These are phyloP conservation scores for Xenosphaeropsis pyriputrescens DNA, from an alignment of 2,329 filamentous ascomycete species.

Conservation along the genomic window DNA sequence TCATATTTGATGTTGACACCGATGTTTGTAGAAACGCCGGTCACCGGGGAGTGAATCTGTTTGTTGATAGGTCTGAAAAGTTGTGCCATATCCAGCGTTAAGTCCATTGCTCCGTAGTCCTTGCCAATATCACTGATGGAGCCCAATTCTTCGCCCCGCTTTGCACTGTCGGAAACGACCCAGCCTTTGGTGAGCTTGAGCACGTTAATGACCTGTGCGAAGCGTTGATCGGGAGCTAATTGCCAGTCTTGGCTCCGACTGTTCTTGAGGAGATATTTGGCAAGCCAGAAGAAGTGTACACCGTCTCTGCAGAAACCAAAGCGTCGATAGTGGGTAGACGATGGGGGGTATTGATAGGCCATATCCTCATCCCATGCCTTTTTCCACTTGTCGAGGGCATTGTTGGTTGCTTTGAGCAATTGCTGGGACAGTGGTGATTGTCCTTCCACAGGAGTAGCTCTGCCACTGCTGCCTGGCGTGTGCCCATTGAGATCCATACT, in stretches of 20 bases:
- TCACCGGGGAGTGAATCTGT: slow-evolving; percentile 21
- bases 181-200: slow-evolving; percentile 44
- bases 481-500: slow-evolving; percentile 24
- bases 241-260: slow-evolving; percentile 36
- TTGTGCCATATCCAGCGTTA: slow-evolving; percentile 57
- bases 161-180: slow-evolving; percentile 47
- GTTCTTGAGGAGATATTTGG: slow-evolving; percentile 48
- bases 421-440: slow-evolving; percentile 25
- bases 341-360: slow-evolving; percentile 47
- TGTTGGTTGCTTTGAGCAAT: slow-evolving; percentile 29
- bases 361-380: slow-evolving; percentile 57
- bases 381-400: slow-evolving; percentile 59
- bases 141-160: slow-evolving; percentile 51
- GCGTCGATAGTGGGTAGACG: slow-evolving; percentile 36
- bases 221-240: slow-evolving; percentile 40
- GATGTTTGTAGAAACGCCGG: slow-evolving; percentile 16
- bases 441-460: slow-evolving; percentile 26
- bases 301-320: slow-evolving; percentile 59
- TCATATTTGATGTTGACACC: slow-evolving; percentile 5
- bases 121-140: slow-evolving; percentile 56
- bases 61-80: slow-evolving; percentile 48
- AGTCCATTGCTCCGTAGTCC: slow-evolving; percentile 45
- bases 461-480: slow-evolving; percentile 28
- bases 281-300: slow-evolving; percentile 61
- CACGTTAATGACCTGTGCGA: slow-evolving; percentile 43